phyloP scores from a whole-genome alignment of 2,329 filamentous ascomycete genomes.

The Colletotrichum lupini region DNA sequence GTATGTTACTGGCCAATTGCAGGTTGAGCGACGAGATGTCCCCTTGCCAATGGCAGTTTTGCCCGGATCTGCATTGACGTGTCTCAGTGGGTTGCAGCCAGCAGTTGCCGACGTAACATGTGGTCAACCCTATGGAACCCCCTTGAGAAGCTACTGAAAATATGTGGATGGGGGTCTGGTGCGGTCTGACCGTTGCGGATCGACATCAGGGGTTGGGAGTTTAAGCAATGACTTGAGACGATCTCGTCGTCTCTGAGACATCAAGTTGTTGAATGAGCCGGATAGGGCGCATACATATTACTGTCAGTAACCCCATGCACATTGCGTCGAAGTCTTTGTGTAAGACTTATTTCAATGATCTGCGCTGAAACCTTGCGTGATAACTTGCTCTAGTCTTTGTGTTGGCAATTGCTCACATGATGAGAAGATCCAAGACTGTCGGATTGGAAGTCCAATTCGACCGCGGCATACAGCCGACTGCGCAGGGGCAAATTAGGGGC shows the following conservation, averaged over 20 bases:
- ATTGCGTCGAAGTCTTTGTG: not conserved
- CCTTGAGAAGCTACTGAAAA: not conserved
- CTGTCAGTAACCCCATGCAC: not conserved
- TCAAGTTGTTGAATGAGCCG: not conserved
- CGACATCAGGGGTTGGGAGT: not conserved
- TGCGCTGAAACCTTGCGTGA: not conserved
- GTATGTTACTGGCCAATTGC: not conserved
- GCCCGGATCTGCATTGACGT: conserved; percentile 15
- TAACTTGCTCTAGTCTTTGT: not conserved
- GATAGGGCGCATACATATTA: not conserved
- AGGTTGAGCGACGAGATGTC: not conserved
- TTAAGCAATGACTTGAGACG: not conserved
- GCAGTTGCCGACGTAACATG: conserved; percentile 17
- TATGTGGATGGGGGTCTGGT: not conserved
- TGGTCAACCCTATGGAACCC: conserved; percentile 4
- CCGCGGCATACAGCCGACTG: too few species aligned
- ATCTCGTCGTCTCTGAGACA: not conserved
- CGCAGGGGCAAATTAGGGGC: too few species aligned
- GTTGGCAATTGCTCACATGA: not conserved
- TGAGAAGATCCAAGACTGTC: not conserved
- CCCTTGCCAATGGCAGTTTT: not conserved
- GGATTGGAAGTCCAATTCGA: too few species aligned
- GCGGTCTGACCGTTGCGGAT: not conserved
- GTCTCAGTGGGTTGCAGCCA: conserved; percentile 12
- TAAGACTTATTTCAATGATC: not conserved